Conservation (phyloP, 2,329 filamentous ascomycete species). For the Sporothrix phasma region DNA sequence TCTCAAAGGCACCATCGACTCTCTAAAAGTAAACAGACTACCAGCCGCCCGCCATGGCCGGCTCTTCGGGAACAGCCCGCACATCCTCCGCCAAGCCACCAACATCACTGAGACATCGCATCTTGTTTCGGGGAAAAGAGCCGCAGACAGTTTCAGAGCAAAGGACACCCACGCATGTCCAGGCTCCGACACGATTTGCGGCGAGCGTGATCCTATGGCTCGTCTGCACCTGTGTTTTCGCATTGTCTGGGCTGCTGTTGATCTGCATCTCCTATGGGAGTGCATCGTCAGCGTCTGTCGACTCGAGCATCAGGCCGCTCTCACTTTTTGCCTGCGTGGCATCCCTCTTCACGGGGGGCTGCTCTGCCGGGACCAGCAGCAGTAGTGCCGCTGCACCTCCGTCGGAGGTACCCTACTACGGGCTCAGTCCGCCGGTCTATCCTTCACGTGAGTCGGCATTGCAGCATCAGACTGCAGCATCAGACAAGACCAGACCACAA, state of each 20-base stretch:
- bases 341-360: not conserved
- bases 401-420: constrained; percentile 26
- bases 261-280: not conserved
- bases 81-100: not conserved
- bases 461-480: too few relatives aligned
- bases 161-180: fast-evolving
- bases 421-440: constrained; percentile 28
- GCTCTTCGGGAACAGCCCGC: not conserved
- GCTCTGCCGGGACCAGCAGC: not conserved
- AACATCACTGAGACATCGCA: not conserved
- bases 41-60: not conserved
- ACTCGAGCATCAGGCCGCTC: not conserved
- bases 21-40: not conserved
- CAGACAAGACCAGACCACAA: not conserved
- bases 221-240: not conserved
- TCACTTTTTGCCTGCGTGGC: not conserved
- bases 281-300: not conserved
- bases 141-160: too few relatives aligned
- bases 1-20: not conserved
- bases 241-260: not conserved
- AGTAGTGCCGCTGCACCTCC: not conserved
- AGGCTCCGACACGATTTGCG: not conserved
- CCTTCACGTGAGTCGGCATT: constrained; percentile 23
- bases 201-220: not conserved
- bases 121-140: not conserved